A percentile compares a stretch with the other conserved stretches of the same genome.
Evolutionary conservation across 768 basidiomycete genomes (phyloP).

Genomic region (Xerocomus spinulosus): DNA sequence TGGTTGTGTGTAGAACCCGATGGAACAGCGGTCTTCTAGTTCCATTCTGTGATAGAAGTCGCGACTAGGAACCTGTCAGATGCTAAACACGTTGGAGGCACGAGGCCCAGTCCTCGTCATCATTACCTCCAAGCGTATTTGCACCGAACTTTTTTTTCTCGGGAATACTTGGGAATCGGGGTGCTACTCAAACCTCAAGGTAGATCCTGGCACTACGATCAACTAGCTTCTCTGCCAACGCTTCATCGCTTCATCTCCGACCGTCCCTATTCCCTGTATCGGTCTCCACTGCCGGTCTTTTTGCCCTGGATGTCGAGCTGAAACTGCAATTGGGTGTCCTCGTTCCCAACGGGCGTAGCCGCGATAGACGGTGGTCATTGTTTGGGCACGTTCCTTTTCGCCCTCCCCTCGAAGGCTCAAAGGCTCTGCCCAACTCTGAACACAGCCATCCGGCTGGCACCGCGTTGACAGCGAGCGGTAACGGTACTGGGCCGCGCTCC

Average conservation of each 20-base stretch:
- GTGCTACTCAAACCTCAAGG: not conserved
- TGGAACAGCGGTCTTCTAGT: not conserved
- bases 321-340: no score
- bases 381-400: not conserved
- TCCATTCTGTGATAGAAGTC: slow-evolving; percentile 1
- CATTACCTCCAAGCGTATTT: not conserved
- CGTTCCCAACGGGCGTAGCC: no score
- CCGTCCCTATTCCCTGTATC: no score
- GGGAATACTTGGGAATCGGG: not conserved
- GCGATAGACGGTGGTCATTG: not conserved
- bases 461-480: slow-evolving; percentile 5
- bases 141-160: not conserved
- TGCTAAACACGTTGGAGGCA: not conserved
- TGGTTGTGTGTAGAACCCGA: not conserved
- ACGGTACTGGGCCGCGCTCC: no score
- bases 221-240: no score
- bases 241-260: no score
- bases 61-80: not conserved
- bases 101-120: slow-evolving; percentile 3
- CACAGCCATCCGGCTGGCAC: not conserved
- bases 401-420: not conserved
- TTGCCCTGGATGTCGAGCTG: no score
- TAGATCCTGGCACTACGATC: no score
- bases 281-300: no score
- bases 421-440: not conserved